A percentile compares a stretch with the other conserved stretches of the same genome.
Conservation (phyloP, 176 grass and related monocot species). For the Urochloa ruziziensis region DNA sequence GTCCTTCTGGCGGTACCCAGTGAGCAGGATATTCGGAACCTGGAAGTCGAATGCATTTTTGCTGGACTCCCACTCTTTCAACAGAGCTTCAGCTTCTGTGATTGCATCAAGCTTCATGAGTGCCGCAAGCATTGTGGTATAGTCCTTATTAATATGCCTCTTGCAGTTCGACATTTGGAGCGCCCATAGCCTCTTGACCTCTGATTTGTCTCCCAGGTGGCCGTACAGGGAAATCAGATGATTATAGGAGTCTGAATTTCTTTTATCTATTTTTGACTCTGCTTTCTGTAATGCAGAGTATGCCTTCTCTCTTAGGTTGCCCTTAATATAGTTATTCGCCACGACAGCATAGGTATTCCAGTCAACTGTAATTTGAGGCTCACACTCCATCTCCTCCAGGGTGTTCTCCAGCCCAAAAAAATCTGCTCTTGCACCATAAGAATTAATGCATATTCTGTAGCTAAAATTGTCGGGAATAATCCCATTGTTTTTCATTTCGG, state of each 20-base stretch:
- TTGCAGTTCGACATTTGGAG: constrained; percentile 72
- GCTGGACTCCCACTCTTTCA: constrained; percentile 83
- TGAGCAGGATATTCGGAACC: constrained; percentile 69
- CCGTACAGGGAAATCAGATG: constrained; percentile 72
- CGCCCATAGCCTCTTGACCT: constrained; percentile 64
- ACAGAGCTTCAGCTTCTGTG: constrained; percentile 64
- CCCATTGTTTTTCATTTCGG: constrained; percentile 68
- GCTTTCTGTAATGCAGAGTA: constrained; percentile 68
- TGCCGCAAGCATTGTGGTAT: constrained; percentile 59
- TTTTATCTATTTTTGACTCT: constrained; percentile 60
- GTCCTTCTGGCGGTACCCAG: constrained; percentile 52
- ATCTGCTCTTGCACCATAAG: constrained; percentile 71
- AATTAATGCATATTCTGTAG: constrained; percentile 83
- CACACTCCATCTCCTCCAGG: constrained; percentile 81
- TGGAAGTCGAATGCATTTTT: constrained; percentile 53
- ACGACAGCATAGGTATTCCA: constrained; percentile 83
- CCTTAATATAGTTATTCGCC: constrained; percentile 78
- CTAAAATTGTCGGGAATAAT: constrained; percentile 83
- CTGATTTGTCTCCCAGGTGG: constrained; percentile 57
- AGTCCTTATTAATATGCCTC: constrained; percentile 64
- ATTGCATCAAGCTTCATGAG: constrained; percentile 66
- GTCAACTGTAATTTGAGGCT: constrained; percentile 82
- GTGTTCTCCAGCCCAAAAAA: constrained; percentile 69
- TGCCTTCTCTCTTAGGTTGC: constrained; percentile 48
- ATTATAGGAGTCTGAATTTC: constrained; percentile 45